Percentiles rank a stretch among this genome's conserved stretches.
These are phyloP conservation scores for Albugo candida DNA, from an alignment of 352 stramenopile genomes.

Conservation along the genomic window DNA sequence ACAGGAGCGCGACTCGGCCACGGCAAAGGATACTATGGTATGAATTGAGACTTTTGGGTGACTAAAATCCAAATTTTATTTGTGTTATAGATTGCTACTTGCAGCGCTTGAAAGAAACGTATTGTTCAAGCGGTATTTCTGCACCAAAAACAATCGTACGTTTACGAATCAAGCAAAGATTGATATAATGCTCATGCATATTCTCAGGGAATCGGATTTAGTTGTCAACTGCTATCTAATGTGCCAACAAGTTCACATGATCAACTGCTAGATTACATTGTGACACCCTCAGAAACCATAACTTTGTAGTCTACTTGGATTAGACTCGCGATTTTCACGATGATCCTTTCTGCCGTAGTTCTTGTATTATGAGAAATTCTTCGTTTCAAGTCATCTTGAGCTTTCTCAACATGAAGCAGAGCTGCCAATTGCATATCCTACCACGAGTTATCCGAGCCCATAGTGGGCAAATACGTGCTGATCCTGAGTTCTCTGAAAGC, in stretches of 20 bases:
- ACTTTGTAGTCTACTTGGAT: too few species aligned
- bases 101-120: slow-evolving; percentile 29
- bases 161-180: not conserved
- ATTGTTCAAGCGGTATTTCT: slow-evolving; percentile 14
- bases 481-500: too few species aligned
- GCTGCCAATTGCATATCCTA: too few species aligned
- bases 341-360: too few species aligned
- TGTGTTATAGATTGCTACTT: slow-evolving; percentile 40
- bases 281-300: slow-evolving; percentile 39
- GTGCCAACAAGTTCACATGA: slow-evolving; percentile 49
- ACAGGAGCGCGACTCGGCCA: slow-evolving; percentile 61
- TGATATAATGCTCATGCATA: not conserved
- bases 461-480: too few species aligned
- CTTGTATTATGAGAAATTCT: too few species aligned
- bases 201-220: slow-evolving; percentile 43
- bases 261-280: slow-evolving; percentile 36
- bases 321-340: too few species aligned
- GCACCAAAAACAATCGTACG: slow-evolving; percentile 39
- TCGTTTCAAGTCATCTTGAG: too few species aligned
- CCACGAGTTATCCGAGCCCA: too few species aligned
- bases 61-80: not conserved
- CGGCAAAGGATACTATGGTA: slow-evolving; percentile 79
- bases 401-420: too few species aligned
- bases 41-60: slow-evolving; percentile 1
- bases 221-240: slow-evolving; percentile 30